phyloP scores from a whole-genome alignment of 768 basidiomycete species.

The Russula griseocarnosa region DNA sequence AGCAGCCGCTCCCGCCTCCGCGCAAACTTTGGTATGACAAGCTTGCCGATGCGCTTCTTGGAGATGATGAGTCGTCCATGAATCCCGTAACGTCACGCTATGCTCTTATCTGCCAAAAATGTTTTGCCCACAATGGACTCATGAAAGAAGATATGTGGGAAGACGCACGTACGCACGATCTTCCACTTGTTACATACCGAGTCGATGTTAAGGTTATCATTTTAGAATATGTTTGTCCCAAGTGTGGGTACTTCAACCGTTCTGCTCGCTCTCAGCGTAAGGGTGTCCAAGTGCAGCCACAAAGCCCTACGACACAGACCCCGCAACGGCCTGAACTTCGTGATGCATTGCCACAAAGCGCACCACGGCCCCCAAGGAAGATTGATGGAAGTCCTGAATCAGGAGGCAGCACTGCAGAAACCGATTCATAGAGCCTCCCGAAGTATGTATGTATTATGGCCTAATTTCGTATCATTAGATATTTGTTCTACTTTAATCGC shows the following conservation, averaged over 20 bases:
- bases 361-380: not conserved
- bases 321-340: not conserved
- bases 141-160: conserved; percentile 80
- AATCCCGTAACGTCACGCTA: conserved; percentile 50
- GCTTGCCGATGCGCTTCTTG: conserved; percentile 79
- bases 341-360: not conserved
- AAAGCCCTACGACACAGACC: conserved; percentile 8
- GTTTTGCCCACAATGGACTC: conserved; percentile 85
- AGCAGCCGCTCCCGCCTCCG: conserved; percentile 45
- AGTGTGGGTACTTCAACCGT: conserved; percentile 80
- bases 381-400: conserved; percentile 1
- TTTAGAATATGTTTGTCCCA: conserved; percentile 80
- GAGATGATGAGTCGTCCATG: conserved; percentile 60
- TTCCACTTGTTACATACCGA: not conserved
- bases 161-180: conserved; percentile 64
- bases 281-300: not conserved
- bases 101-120: conserved; percentile 84
- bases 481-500: conserved; percentile 23
- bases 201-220: conserved; percentile 6
- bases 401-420: not conserved
- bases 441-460: conserved; percentile 12
- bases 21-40: conserved; percentile 85
- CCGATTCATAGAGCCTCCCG: conserved; percentile 13
- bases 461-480: conserved; percentile 16
- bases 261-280: conserved; percentile 33